Evolutionary conservation across 2,329 filamentous ascomycete genomes (phyloP), one percentile per base, ranked within the genome.

Genomic region (Alternaria sp.): DNA sequence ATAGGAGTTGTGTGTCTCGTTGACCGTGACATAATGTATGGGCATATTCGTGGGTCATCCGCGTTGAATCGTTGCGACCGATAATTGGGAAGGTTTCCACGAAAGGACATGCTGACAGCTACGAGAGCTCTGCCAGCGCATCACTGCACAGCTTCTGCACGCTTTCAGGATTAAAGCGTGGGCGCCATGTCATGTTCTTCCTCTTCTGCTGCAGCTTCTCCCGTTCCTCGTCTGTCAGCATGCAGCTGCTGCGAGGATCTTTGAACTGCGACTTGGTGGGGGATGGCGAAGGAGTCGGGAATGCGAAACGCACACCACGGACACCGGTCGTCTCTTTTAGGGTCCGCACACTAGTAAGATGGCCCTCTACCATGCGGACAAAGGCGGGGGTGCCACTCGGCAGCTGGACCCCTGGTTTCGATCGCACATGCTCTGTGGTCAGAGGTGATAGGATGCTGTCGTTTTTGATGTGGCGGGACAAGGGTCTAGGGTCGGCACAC

Each of bases 151-250:
- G 56, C 52, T 64, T 61, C 52, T 59, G 68, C 44, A 75, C 67
- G 23, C 68, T 69, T 54, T 60, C 54, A 5, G 77, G 73, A 47
- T 79, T 73, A 57, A 78, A 79, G 13, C 76, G 65, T 36, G 71
- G 69, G 8, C 76, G 74, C 40, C 72, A 76, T 25, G 9, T 56
- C 32, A 70, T 50, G 3, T 40, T 61, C 61, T 60, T 72, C 54
- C 74, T 67, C 9, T 44, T 56, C 58, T 62, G 54, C 12, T 70
- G 64, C 19, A 68, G 32, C 13, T 47, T 56, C 9, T 76, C 68
- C 58, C 57, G 60, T 7, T 51, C 36, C 12, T 69, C 62, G 3
- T 68, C 62, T 17, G 57, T 44, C 10, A 50, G 51, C 4, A 67
- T 57, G 13, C 65, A 59, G 28, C 66, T 55, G 6, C 43, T 23